A percentile compares a stretch with the other conserved stretches of the same genome.
Conservation (phyloP, 2,329 filamentous ascomycete genomes). For the Rhinocladiella similis region DNA sequence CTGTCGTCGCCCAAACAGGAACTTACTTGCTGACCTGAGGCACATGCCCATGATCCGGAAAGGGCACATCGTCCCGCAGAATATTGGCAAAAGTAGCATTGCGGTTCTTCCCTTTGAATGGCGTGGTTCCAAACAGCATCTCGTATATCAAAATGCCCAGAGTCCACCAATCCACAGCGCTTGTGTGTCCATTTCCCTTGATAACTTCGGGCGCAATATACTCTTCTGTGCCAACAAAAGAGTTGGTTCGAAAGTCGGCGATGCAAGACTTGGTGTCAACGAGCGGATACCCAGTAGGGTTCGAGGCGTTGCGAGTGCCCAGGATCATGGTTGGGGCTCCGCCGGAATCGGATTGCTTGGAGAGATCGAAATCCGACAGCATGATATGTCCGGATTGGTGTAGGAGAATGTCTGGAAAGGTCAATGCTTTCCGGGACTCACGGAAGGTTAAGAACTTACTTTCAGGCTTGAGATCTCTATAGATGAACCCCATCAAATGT, state of each 20-base stretch:
- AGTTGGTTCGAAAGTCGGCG: slow-evolving; percentile 96
- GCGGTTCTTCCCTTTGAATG: slow-evolving; percentile 98
- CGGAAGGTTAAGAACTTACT: slow-evolving; percentile 56
- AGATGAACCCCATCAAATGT: slow-evolving; percentile 99
- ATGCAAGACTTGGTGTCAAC: slow-evolving; percentile 99
- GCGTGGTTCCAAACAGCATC: slow-evolving; percentile 97
- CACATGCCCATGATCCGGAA: slow-evolving; percentile 81
- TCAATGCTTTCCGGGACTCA: slow-evolving; percentile 35
- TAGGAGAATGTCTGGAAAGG: slow-evolving; percentile 78
- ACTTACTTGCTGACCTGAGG: slow-evolving; percentile 91
- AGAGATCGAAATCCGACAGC: slow-evolving; percentile 98
- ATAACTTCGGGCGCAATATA: slow-evolving; percentile 99
- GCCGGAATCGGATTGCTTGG: slow-evolving; percentile 93
- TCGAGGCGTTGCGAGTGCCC: slow-evolving; percentile 78
- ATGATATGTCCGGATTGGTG: slow-evolving; percentile 99
- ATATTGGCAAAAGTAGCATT: slow-evolving; percentile 99
- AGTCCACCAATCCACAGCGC: slow-evolving; percentile 99
- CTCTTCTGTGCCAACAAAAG: slow-evolving; percentile 96
- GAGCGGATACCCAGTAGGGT: slow-evolving; percentile 83
- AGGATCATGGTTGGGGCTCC: slow-evolving; percentile 98
- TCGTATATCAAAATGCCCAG: slow-evolving; percentile 96
- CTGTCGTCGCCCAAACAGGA: no score
- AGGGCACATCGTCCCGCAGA: slow-evolving; percentile 89
- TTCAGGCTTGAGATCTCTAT: slow-evolving; percentile 95
- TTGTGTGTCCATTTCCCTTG: slow-evolving; percentile 96